Evolutionary conservation across 75 land plant species (phyloP).

Genomic region (Ceratopteris richardii): DNA sequence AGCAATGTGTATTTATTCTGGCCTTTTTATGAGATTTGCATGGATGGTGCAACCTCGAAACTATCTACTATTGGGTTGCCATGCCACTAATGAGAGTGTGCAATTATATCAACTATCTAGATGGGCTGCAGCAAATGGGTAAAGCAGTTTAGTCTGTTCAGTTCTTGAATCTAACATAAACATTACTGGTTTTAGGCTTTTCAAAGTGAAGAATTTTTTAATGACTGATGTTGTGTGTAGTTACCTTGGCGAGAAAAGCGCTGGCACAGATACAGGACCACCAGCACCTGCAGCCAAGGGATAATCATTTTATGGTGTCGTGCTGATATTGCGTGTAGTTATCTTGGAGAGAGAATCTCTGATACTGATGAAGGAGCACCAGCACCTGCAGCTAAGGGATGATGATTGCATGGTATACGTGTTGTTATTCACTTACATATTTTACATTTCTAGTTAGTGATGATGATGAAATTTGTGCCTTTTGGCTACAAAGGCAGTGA

Average conservation of each 20-base stretch:
- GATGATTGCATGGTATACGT: too few species aligned
- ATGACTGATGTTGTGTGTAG: neutral
- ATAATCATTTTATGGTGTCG: too few species aligned
- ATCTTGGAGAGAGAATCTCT: too few species aligned
- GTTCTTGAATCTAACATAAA: neutral
- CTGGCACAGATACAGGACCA: neutral
- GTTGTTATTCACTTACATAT: too few species aligned
- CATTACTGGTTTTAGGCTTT: neutral
- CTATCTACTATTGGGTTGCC: slow-evolving; percentile 71
- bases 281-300: too few species aligned
- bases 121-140: slow-evolving; percentile 64
- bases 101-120: slow-evolving; percentile 86
- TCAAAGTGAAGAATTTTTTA: neutral
- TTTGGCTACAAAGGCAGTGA: too few species aligned
- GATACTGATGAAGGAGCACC: too few species aligned
- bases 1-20: slow-evolving; percentile 90
- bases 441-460: too few species aligned
- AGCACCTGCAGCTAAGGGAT: too few species aligned
- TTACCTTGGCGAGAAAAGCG: neutral
- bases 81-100: slow-evolving; percentile 85
- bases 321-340: too few species aligned
- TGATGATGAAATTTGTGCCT: too few species aligned
- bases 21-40: slow-evolving; percentile 87
- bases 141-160: neutral
- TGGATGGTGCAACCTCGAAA: slow-evolving; percentile 97